Base-by-base conservation (phyloP, 1,139 yeast species). In the Yamadazyma epiphylla region DNA sequence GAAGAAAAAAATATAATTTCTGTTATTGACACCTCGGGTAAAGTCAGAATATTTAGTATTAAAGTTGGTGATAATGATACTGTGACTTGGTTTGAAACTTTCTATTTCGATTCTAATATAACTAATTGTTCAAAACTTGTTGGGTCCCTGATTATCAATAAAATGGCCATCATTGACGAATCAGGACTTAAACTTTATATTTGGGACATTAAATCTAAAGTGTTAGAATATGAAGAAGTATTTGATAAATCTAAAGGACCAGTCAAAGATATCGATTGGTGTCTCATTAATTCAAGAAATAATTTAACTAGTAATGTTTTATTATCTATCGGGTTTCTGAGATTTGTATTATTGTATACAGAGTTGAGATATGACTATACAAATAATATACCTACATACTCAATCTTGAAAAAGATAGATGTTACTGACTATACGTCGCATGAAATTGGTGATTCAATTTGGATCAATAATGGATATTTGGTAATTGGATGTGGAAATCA, bases 401-500 rank as follows among this genome's bases (percentile, higher is more conserved):
- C 84, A 0, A 79, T 85, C 1, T 74, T 89, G 38, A 81, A 86
- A 45, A 73, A 74, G 34, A 74, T 88, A 26, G 89, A 83, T 47
- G 75, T 89, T 3, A 68, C 78, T 2, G 68, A 70, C 26, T 83
- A 72, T 48, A 87, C 96, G 0, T 65, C 83, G 0, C 96, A 88
- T 53, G 69, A 65, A 13, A 87, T 89, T 39, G 96, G 95, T 4
- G 96, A 89, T 51, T 82, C 94, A 22, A 68, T 84, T 7, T 89
- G 96, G 96, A 61, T 89, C 36, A 70, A 74, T 33, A 77, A 80
- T 43, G 95, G 95, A 1, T 73, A 78, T 20, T 67, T 88, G 38
- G 89, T 86, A 1, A 76, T 86, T 35, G 96, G 94, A 4, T 71
- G 94, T 13, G 96, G 97, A 1, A 89, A 89, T 51, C 96, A 88